These are phyloP conservation scores for Hirsutella rhossiliensis DNA, from an alignment of 2,329 filamentous ascomycete genomes.

Conservation along the genomic window DNA sequence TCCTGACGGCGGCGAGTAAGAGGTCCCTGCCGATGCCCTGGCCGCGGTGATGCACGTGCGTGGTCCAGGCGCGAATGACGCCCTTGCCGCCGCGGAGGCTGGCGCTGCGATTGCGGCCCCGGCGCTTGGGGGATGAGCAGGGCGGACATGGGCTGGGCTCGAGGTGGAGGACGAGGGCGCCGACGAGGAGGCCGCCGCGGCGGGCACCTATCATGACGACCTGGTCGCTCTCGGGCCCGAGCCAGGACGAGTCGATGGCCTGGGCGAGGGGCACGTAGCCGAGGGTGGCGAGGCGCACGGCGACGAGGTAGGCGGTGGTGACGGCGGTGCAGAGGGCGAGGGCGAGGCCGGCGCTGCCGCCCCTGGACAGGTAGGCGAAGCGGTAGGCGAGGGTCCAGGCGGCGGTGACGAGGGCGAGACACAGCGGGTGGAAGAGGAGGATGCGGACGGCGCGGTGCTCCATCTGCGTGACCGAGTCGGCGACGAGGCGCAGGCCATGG, in stretches of 20 bases:
- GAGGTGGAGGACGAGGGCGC: conserved; percentile 56
- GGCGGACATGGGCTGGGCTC: conserved; percentile 26
- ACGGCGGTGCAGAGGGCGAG: conserved; percentile 48
- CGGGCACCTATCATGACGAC: conserved; percentile 54
- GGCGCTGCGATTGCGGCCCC: conserved; percentile 23
- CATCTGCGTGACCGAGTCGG: conserved; percentile 76
- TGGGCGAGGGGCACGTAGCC: conserved; percentile 55
- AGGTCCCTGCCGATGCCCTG: conserved; percentile 62
- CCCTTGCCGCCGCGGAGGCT: conserved; percentile 48
- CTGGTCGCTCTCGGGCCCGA: conserved; percentile 32
- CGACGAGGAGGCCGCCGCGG: conserved; percentile 58
- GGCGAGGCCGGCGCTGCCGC: conserved; percentile 39
- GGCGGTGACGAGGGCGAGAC: conserved; percentile 33
- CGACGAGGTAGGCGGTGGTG: conserved; percentile 50
- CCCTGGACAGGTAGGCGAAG: conserved; percentile 23
- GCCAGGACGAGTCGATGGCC: conserved; percentile 48
- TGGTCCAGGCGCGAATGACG: conserved; percentile 74
- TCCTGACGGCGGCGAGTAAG: conserved; percentile 58
- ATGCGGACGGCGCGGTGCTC: conserved; percentile 52
- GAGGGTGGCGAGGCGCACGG: conserved; percentile 45
- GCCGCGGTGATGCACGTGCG: conserved; percentile 53
- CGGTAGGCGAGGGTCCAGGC: conserved; percentile 32
- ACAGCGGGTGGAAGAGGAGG: conserved; percentile 51
- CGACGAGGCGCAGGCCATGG: conserved; percentile 59
- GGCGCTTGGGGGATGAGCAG: conserved; percentile 11